Percentiles rank a stretch among this genome's conserved stretches.
phyloP scores from a whole-genome alignment of 2,329 filamentous ascomycete genomes.

The Penicillium sp. region DNA sequence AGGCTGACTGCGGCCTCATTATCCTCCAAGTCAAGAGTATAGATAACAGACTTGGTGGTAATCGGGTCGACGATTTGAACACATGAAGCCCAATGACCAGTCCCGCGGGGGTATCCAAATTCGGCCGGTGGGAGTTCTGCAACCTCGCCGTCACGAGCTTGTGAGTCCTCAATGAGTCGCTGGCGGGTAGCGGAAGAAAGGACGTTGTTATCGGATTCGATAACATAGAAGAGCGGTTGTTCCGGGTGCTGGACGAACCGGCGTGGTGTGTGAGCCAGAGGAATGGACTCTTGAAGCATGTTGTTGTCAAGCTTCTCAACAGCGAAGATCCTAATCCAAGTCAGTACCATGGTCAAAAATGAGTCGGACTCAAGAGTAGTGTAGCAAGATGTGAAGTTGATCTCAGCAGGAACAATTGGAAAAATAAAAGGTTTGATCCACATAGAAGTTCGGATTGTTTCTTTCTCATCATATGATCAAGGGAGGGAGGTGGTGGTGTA shows the following conservation, averaged over 20 bases:
- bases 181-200: conserved; percentile 75
- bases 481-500: conserved; percentile 11
- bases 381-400: conserved; percentile 12
- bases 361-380: background rate
- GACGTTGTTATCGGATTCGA: conserved; percentile 91
- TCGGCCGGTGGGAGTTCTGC: conserved; percentile 72
- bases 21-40: conserved; percentile 78
- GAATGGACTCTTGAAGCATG: conserved; percentile 81
- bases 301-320: conserved; percentile 85
- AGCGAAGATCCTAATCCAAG: conserved; percentile 71
- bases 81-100: conserved; percentile 91
- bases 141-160: conserved; percentile 71
- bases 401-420: conserved; percentile 99
- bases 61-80: conserved; percentile 89
- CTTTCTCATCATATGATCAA: conserved; percentile 50
- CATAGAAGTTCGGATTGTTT: conserved; percentile 40
- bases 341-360: conserved; percentile 16
- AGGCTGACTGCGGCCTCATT: conserved; percentile 92
- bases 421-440: conserved; percentile 48
- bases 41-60: conserved; percentile 70
- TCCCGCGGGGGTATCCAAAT: conserved; percentile 84
- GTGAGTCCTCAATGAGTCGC: conserved; percentile 73
- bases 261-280: conserved; percentile 86
- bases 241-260: conserved; percentile 86
- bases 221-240: conserved; percentile 86